phyloP scores from a whole-genome alignment of 352 stramenopile species.

The Pythium phragmiticola region DNA sequence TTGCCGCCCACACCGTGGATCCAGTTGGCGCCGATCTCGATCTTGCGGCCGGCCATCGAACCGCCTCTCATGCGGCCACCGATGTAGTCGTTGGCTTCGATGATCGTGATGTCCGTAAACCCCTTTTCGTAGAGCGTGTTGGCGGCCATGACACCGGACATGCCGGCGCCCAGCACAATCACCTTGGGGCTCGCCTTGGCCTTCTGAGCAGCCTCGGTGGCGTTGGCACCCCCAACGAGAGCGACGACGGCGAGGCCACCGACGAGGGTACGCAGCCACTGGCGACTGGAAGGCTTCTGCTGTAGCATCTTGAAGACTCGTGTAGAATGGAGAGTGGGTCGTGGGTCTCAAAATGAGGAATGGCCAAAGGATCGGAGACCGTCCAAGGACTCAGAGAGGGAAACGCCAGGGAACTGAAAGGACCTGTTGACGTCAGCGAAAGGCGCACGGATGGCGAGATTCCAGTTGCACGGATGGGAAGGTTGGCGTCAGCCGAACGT shows the following conservation, averaged over 20 bases:
- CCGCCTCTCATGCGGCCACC: conserved; percentile 13
- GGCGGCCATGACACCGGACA: conserved; percentile 18
- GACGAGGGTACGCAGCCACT: not conserved
- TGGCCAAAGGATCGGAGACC: too few species aligned
- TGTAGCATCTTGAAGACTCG: too few species aligned
- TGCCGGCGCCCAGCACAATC: conserved; percentile 15
- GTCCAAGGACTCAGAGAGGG: too few species aligned
- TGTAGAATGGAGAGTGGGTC: too few species aligned
- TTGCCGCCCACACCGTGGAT: conserved; percentile 8
- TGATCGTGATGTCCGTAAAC: conserved; percentile 19
- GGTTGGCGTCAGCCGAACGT: too few species aligned
- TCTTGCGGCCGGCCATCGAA: conserved; percentile 4
- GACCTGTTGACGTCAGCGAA: too few species aligned
- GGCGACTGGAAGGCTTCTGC: too few species aligned
- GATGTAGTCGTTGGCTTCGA: conserved; percentile 20
- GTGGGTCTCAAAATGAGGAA: too few species aligned
- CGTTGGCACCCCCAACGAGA: not conserved
- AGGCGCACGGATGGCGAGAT: too few species aligned
- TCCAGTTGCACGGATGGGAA: too few species aligned
- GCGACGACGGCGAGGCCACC: not conserved
- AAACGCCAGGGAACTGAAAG: too few species aligned
- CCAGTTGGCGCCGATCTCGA: conserved; percentile 17
- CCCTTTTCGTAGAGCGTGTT: conserved; percentile 18
- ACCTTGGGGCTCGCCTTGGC: conserved; percentile 11
- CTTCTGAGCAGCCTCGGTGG: not conserved